Conservation (phyloP, 2,329 filamentous ascomycete species). For the Colletotrichum higginsianum region DNA sequence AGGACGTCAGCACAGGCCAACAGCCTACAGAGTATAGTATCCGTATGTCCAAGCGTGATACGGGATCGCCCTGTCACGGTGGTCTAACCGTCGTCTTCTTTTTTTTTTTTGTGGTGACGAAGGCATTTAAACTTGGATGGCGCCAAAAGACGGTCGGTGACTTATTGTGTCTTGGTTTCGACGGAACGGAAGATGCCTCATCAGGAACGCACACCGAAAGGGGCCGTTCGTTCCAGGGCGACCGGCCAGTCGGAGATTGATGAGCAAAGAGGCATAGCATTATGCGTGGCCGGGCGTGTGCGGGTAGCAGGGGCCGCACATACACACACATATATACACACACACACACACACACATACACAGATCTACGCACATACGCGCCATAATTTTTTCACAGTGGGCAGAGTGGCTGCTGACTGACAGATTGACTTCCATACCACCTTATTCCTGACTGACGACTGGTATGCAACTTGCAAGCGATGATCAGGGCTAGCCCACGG, state of each 20-base stretch:
- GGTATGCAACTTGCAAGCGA: conserved; percentile 14
- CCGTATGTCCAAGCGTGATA: neutral
- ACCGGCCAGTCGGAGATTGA: conserved; percentile 26
- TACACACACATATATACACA: too few relatives aligned
- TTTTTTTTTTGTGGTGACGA: neutral
- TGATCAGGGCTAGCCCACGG: neutral
- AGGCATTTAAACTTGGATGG: neutral
- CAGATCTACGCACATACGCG: too few relatives aligned
- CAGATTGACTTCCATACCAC: neutral
- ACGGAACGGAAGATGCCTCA: conserved; percentile 14
- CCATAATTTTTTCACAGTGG: too few relatives aligned
- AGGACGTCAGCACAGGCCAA: too few relatives aligned
- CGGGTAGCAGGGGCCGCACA: conserved; percentile 1
- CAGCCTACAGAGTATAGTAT: too few relatives aligned
- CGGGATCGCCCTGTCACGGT: conserved; percentile 12
- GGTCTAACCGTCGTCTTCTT: too few relatives aligned
- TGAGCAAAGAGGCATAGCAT: conserved; percentile 9
- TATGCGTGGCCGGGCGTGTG: conserved; percentile 5
- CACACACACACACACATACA: too few relatives aligned
- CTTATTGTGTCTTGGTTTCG: conserved; percentile 8
- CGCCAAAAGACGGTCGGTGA: conserved; percentile 10
- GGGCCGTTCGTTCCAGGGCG: neutral
- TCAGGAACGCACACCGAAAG: conserved; percentile 22
- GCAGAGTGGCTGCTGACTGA: conserved; percentile 11
- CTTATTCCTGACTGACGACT: too few relatives aligned